These are phyloP conservation scores for Sicyos edulis DNA, from an alignment of 306 rosid genomes.

Conservation along the genomic window DNA sequence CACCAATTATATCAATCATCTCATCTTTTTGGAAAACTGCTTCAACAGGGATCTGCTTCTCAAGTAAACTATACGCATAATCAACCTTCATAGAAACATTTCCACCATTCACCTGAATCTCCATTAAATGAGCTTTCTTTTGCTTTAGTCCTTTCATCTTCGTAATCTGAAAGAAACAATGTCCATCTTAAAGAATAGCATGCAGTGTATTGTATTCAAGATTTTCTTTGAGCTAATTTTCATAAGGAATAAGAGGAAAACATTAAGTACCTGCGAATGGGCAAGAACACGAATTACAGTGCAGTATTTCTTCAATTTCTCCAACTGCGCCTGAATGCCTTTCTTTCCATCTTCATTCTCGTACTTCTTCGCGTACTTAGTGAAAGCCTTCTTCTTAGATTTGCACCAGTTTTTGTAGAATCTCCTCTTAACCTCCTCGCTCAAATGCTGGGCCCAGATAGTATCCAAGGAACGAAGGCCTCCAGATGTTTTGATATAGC, in stretches of 20 bases:
- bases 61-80: slow-evolving; percentile 36
- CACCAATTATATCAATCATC: slow-evolving; percentile 82
- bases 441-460: slow-evolving; percentile 80
- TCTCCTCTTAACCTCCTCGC: slow-evolving; percentile 62
- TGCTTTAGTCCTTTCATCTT: slow-evolving; percentile 44
- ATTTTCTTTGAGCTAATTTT: neutral
- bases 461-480: slow-evolving; percentile 61
- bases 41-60: slow-evolving; percentile 56
- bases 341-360: slow-evolving; percentile 64
- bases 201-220: neutral
- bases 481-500: slow-evolving; percentile 57
- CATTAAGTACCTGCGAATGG: slow-evolving; percentile 56
- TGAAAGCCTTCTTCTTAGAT: slow-evolving; percentile 74
- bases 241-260: neutral
- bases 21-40: slow-evolving; percentile 83
- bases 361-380: slow-evolving; percentile 46
- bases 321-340: slow-evolving; percentile 45
- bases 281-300: slow-evolving; percentile 64
- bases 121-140: slow-evolving; percentile 52
- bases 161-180: slow-evolving; percentile 26
- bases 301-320: slow-evolving; percentile 60
- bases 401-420: slow-evolving; percentile 80
- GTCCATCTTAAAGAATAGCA: neutral
- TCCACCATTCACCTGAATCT: slow-evolving; percentile 47
- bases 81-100: slow-evolving; percentile 33